phyloP scores from a whole-genome alignment of 352 stramenopile species.

The Pythium rhizo-oryzae region DNA sequence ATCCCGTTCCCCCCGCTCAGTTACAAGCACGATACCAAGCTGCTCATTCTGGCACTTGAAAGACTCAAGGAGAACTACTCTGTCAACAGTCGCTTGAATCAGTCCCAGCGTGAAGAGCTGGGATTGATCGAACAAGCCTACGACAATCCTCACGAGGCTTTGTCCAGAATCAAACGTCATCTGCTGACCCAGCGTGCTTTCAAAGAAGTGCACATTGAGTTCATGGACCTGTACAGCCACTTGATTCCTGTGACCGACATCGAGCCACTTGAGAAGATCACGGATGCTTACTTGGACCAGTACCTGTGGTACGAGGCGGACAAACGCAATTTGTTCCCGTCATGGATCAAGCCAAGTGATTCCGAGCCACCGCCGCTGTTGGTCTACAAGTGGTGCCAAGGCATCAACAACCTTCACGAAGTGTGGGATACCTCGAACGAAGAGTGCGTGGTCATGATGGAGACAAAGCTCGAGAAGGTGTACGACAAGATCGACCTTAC shows the following conservation, averaged over 20 bases:
- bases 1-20: conserved; percentile 99
- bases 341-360: conserved; percentile 99
- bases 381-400: conserved; percentile 99
- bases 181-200: conserved; percentile 99
- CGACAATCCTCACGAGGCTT: conserved; percentile 98
- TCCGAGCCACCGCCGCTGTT: conserved; percentile 98
- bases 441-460: conserved; percentile 99
- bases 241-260: conserved; percentile 99
- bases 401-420: conserved; percentile 99
- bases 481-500: conserved; percentile 99
- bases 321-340: conserved; percentile 99
- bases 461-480: conserved; percentile 99
- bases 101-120: conserved; percentile 98
- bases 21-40: conserved; percentile 99
- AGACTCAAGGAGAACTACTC: conserved; percentile 99
- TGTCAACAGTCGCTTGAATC: conserved; percentile 97
- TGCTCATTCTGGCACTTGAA: conserved; percentile 99
- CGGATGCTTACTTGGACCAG: conserved; percentile 99
- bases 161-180: conserved; percentile 99
- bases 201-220: conserved; percentile 99
- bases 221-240: conserved; percentile 99
- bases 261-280: conserved; percentile 99
- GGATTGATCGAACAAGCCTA: conserved; percentile 99
- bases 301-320: conserved; percentile 99
- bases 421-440: conserved; percentile 98